Conservation (phyloP, 257 asterid genomes). For the Fraxinus pennsylvanica region DNA sequence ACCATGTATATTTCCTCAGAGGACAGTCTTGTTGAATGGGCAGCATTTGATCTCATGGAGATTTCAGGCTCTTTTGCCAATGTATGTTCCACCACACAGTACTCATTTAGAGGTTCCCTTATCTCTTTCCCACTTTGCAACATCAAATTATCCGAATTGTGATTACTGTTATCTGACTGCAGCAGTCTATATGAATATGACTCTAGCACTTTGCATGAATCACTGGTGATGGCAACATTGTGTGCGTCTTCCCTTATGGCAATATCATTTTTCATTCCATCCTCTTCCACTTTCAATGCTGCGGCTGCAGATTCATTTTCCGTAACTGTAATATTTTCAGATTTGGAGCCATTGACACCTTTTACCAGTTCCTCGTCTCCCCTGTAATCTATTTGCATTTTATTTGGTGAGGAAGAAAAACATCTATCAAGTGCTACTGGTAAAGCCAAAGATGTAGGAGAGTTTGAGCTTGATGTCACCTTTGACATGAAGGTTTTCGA, state of each 20-base stretch:
- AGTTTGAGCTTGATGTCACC: constrained; percentile 30
- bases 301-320: constrained; percentile 27
- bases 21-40: not conserved
- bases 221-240: constrained; percentile 22
- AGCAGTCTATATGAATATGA: not conserved
- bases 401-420: constrained; percentile 33
- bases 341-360: constrained; percentile 6
- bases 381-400: constrained; percentile 24
- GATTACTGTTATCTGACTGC: constrained; percentile 25
- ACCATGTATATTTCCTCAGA: constrained; percentile 41
- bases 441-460: constrained; percentile 26
- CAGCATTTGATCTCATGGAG: not conserved
- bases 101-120: constrained; percentile 23
- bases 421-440: constrained; percentile 28
- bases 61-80: constrained; percentile 16
- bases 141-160: constrained; percentile 19
- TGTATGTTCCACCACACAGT: constrained; percentile 19
- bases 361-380: constrained; percentile 24
- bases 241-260: constrained; percentile 18
- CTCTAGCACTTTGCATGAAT: constrained; percentile 9
- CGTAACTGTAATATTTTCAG: constrained; percentile 11
- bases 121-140: constrained; percentile 15
- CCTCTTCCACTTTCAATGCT: constrained; percentile 16
- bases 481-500: constrained; percentile 5
- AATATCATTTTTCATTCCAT: constrained; percentile 9